Percentiles rank a stretch among this genome's conserved stretches.
phyloP scores from a whole-genome alignment of 306 rosid species.

The Nissolia schottii region DNA sequence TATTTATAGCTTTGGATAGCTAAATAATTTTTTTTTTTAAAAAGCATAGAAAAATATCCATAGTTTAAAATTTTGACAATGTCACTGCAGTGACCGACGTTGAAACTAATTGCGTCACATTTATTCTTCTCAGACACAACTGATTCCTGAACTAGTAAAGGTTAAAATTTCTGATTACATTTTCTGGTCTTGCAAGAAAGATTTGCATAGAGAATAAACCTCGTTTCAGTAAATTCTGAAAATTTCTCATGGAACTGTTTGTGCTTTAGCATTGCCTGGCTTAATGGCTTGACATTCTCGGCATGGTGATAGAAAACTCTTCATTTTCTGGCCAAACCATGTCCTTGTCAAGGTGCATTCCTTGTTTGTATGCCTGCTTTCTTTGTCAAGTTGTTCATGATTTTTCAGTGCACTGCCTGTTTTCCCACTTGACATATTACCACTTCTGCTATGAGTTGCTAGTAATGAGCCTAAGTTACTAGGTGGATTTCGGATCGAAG shows the following conservation, averaged over 20 bases:
- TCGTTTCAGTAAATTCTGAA: conserved; percentile 27
- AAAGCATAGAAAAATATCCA: background rate
- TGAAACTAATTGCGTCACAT: conserved; percentile 8
- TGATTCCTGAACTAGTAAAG: conserved; percentile 12
- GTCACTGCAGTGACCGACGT: conserved; percentile 19
- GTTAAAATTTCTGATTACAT: conserved; percentile 21
- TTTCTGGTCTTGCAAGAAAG: conserved; percentile 15
- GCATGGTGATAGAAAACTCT: conserved; percentile 50
- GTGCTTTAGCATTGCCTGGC: conserved; percentile 32
- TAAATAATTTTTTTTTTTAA: conserved; percentile 10
- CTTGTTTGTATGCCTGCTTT: conserved; percentile 25
- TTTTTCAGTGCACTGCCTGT: conserved; percentile 18
- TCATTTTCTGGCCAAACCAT: conserved; percentile 39
- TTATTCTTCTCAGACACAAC: background rate
- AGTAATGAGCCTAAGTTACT: conserved; percentile 20
- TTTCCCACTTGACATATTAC: conserved; percentile 30
- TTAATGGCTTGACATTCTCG: conserved; percentile 34
- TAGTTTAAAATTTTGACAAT: background rate
- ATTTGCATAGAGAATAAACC: conserved; percentile 18
- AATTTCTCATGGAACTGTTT: conserved; percentile 26
- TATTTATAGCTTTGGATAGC: background rate
- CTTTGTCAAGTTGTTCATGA: conserved; percentile 21
- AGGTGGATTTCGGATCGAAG: conserved; percentile 8
- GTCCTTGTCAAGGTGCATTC: conserved; percentile 13
- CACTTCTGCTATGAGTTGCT: conserved; percentile 24